Base-by-base conservation (phyloP, 768 basidiomycete species). In the Psilocybe sp. region DNA sequence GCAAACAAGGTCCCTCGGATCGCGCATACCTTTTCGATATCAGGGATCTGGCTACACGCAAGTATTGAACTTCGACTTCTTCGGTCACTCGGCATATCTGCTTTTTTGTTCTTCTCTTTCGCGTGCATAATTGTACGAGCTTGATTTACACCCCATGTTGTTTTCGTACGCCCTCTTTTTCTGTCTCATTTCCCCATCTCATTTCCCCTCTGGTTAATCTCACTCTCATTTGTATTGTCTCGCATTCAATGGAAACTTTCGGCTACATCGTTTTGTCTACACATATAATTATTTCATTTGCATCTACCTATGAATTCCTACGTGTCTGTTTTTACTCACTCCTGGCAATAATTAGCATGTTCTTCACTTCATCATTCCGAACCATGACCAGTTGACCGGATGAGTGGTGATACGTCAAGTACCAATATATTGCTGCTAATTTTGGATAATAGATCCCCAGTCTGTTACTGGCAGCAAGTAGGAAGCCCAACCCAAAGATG, bases 41-140 rank as follows among this genome's bases (percentile, higher is more conserved):
- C 53, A 82, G 90, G 55, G 87, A 85, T 19, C 79, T 93, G 49
- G 90, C 90, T 13, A 91, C 87, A n/a, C 81, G 89, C 65, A 85
- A 83, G 65, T 91, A 92, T 68, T 88, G 62, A 80, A 57, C 49
- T 37, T 50, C 44, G 32, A 28, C 48, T 50, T 57, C 53, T 16
- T 28, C 19, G 18, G 19, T 44, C 36, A 44, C 37, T 33, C 40
- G n/a, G 11, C 19, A 35, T 28, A 14, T 56, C 47, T 59, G 40
- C 54, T 44, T 52, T 33, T 52, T 53, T n/a, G n/a, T 56, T 53
- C 40, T 20, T 41, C 35, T 53, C 57, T 54, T 35, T 18, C 54
- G 44, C 58, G 55, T 54, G 40, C 34, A 33, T 36, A 38, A 23
- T 41, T 49, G 41, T 49, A 49, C 38, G 48, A 8, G 20, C 41